phyloP scores from a whole-genome alignment of 1,284 basidiomycete genomes.

The Fistulina hepatica region DNA sequence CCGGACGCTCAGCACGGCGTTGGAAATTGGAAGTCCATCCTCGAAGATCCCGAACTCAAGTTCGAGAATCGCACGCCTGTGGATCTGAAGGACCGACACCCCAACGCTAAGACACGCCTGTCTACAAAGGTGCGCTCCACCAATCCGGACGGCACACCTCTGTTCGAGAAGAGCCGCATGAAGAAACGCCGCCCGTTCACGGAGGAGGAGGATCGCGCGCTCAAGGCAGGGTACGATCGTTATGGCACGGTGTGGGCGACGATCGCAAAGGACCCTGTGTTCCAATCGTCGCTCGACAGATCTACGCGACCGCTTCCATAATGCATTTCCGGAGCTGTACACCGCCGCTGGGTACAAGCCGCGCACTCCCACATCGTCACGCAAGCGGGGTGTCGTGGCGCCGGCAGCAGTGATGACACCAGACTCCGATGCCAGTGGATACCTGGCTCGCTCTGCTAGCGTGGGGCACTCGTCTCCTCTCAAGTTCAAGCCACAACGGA shows the following conservation, averaged over 20 bases:
- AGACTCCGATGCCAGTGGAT: too few relatives aligned
- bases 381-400: too few relatives aligned
- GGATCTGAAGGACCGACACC: conserved; percentile 89
- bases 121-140: conserved; percentile 71
- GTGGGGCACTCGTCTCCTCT: too few relatives aligned
- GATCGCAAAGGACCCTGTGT: conserved; percentile 80
- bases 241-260: conserved; percentile 85
- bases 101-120: conserved; percentile 83
- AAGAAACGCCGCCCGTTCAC: conserved; percentile 84
- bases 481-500: conserved; percentile 54
- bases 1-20: conserved; percentile 64
- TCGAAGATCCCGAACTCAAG: conserved; percentile 62
- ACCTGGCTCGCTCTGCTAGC: too few relatives aligned
- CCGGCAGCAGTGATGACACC: conserved; percentile 17
- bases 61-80: conserved; percentile 78
- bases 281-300: conserved; percentile 78
- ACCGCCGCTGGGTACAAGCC: conserved; percentile 79
- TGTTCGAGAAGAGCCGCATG: conserved; percentile 72
- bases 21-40: conserved; percentile 86
- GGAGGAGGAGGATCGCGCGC: conserved; percentile 74
- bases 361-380: too few relatives aligned
- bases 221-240: conserved; percentile 80
- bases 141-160: conserved; percentile 63
- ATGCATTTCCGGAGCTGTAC: conserved; percentile 82
- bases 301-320: conserved; percentile 77